A percentile compares a stretch with the other conserved stretches of the same genome.
Evolutionary conservation across 495 filamentous ascomycete species (phyloP).

Genomic region (Massariosphaeria phaeospora): DNA sequence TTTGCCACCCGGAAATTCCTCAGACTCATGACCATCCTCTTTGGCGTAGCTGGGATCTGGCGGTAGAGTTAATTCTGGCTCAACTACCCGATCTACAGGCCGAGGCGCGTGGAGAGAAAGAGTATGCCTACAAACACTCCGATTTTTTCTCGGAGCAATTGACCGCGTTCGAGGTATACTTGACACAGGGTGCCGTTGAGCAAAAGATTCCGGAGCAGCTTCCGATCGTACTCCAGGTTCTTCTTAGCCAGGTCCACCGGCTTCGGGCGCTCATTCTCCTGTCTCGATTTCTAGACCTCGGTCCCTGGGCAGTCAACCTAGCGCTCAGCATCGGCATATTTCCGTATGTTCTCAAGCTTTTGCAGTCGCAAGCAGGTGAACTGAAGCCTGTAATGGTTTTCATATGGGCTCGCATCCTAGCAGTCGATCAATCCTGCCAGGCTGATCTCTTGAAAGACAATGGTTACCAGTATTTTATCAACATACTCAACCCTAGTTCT

Average conservation of each 20-base stretch:
- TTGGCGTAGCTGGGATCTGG: conserved; percentile 97
- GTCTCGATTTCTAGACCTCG: conserved; percentile 88
- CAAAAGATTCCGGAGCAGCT: conserved; percentile 88
- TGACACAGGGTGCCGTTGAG: conserved; percentile 78
- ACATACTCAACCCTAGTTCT: conserved; percentile 76
- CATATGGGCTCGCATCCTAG: conserved; percentile 96
- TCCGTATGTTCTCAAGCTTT: conserved; percentile 90
- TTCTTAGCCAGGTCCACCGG: conserved; percentile 91
- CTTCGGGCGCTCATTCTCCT: conserved; percentile 89
- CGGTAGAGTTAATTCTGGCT: conserved; percentile 90
- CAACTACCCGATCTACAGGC: conserved; percentile 81
- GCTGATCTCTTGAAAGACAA: conserved; percentile 91
- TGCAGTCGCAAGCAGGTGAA: conserved; percentile 91
- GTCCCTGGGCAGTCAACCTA: conserved; percentile 95
- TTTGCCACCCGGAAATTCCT: conserved; percentile 81
- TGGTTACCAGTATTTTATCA: conserved; percentile 92
- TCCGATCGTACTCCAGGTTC: conserved; percentile 90
- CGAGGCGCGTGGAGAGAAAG: conserved; percentile 63
- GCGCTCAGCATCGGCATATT: conserved; percentile 98
- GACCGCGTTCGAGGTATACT: conserved; percentile 94
- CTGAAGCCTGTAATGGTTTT: conserved; percentile 99
- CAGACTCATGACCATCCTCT: conserved; percentile 89
- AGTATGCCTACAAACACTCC: conserved; percentile 90
- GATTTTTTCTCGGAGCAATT: conserved; percentile 96
- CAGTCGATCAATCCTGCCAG: conserved; percentile 90